Evolutionary conservation across 1,284 basidiomycete species (phyloP), one percentile per base, ranked within the genome.

Genomic region (Vanrija humicola): DNA sequence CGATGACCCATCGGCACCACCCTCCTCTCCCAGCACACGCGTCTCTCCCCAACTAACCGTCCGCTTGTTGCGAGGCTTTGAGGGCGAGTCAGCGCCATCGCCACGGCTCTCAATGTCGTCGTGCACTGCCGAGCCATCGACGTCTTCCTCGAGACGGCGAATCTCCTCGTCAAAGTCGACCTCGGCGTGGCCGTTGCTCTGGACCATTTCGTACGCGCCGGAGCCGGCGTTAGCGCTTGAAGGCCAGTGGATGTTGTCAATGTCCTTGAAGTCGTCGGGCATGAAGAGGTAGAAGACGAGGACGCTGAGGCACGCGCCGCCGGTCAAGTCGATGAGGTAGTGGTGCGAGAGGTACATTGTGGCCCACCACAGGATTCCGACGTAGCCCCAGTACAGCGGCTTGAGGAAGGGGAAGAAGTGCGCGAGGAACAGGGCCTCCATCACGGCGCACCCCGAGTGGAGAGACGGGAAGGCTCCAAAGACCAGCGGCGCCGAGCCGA

Each of bases 311-410:
- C 93, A 96, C 0, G 90, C 90, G 7, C 95, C 95, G 3, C 87
- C 90, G 38, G 94, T 90, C 64, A 98, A 87, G 70, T 98, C 96
- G 77, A 98, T 91, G 65, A 98, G 86, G 80, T 98, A 98, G 79
- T 98, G 92, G 74, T 96, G 93, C 6, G 89, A 91, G 65, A 95
- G 85, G 79, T 96, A 96, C 95, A 98, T 98, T 34, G 95, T 98
- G 23, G 89, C 87, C 95, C 94, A 98, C 77, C 96, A 98, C 1
- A 98, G 82, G 34, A 91, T 79, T n/a, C 84, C 85, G 2, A 86
- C 85, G 75, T 98, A 98, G 0, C 77, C 79, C 91, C 92, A 98
- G 57, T 87, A 86, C 61, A 83, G 83, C 2, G 77, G 66, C 55
- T 72, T 73, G 65, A 82, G 82, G 62, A 81, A 79, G 0, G 91